Base-by-base conservation (phyloP, 2,329 filamentous ascomycete species). In the Penicillium sp. region DNA sequence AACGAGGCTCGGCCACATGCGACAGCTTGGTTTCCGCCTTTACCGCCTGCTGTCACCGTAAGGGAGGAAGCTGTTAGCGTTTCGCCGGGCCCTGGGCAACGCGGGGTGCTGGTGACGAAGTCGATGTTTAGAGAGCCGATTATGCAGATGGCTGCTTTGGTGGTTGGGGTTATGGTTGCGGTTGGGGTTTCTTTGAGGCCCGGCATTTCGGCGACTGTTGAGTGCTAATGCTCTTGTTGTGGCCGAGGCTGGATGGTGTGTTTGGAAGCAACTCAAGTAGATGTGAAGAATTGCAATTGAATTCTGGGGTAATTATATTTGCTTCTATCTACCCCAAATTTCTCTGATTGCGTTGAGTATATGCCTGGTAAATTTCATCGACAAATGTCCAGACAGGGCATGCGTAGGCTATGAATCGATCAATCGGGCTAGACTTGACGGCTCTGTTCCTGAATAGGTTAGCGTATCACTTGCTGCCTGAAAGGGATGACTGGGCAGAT, bases 111-210 rank as follows among this genome's bases (percentile, higher is more conserved):
- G 46, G 89, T 90, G 52, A 95, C 88, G 46, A 95, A 85, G 75
- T 96, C 91, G 70, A 90, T 88, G 75, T 96, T 95, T 54, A 96
- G 83, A 23, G 90, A 95, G 60, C 91, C 91, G 57, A 96, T 85
- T 56, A 95, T 82, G 59, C 85, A 85, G 71, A 95, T 92, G 34
- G 57, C 54, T 31, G 53, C 54, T 18, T 38, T 16, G 31, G 49
- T 15, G 24, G 39, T 24, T 24, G 29, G 4, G 24, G 42, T 8
- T 36, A 6, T 39, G 12, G 18, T 47, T 36, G 15, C 23, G 10
- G 42, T 6, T 21, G 38, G 29, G 12, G 18, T 47, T 34, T 49
- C 21, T 52, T 44, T 57, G 38, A 54, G 42, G 29, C 36, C 49
- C 4, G 33, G 33, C 60, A 58, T 62, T 41, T 38, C 53, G 38